Conservation (phyloP, 495 filamentous ascomycete species). For the Penicillium psychrofluorescens region DNA sequence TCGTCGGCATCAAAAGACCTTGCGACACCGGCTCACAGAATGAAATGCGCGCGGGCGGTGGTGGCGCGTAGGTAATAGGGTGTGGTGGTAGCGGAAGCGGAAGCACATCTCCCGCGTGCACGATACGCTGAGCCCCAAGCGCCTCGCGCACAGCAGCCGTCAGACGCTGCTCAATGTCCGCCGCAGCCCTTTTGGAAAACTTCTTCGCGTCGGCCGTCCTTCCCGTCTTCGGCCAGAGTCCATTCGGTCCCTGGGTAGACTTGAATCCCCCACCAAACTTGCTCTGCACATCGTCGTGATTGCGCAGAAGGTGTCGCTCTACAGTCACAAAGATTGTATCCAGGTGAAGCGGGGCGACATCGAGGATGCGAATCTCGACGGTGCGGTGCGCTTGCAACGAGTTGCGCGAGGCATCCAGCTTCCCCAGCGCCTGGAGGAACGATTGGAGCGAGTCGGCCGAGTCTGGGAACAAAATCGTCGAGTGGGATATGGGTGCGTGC, state of each 20-base stretch:
- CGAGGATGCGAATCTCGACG: slow-evolving; percentile 77
- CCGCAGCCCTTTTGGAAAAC: slow-evolving; percentile 26
- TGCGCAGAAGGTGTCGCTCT: slow-evolving; percentile 64
- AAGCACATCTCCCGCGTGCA: slow-evolving; percentile 79
- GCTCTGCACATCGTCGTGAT: slow-evolving; percentile 53
- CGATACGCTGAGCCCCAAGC: slow-evolving; percentile 58
- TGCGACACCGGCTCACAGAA: slow-evolving; percentile 75
- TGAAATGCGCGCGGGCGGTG: slow-evolving; percentile 62
- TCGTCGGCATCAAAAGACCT: slow-evolving; percentile 63
- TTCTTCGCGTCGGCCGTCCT: slow-evolving; percentile 30
- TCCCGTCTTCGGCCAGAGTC: slow-evolving; percentile 30
- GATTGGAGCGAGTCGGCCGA: slow-evolving; percentile 70
- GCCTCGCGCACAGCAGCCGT: slow-evolving; percentile 73
- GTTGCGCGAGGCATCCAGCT: slow-evolving; percentile 46
- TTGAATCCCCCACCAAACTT: slow-evolving; percentile 57
- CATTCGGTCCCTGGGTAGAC: slow-evolving; percentile 24
- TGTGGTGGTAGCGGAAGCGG: slow-evolving; percentile 78
- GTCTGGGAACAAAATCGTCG: slow-evolving; percentile 77
- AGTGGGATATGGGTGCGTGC: slow-evolving; percentile 65
- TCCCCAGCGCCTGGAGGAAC: slow-evolving; percentile 59
- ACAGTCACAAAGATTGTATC: slow-evolving; percentile 80
- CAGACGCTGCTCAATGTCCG: slow-evolving; percentile 54
- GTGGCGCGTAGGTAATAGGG: slow-evolving; percentile 77
- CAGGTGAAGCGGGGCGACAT: slow-evolving; percentile 70
- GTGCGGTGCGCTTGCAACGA: slow-evolving; percentile 46